Evolutionary conservation across 768 basidiomycete genomes (phyloP).

Genomic region (Agrocybe praecox): DNA sequence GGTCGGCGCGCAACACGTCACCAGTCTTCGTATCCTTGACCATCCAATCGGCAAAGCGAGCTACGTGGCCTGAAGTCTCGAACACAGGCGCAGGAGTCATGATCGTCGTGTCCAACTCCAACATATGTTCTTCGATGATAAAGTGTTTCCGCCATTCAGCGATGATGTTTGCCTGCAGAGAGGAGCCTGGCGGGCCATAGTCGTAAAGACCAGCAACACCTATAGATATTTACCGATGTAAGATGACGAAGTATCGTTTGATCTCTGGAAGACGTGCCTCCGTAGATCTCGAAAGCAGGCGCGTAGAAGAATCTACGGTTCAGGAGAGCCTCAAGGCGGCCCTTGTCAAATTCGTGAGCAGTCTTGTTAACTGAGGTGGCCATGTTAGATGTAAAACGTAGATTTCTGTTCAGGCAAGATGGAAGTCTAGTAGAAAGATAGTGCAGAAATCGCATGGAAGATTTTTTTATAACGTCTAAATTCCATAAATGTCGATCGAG

Average conservation of each 20-base stretch:
- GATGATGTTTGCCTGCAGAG: slow-evolving; percentile 96
- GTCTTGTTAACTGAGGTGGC: slow-evolving; percentile 68
- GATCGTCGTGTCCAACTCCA: slow-evolving; percentile 96
- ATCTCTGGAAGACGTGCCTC: slow-evolving; percentile 58
- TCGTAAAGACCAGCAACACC: slow-evolving; percentile 98
- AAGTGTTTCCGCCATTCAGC: slow-evolving; percentile 97
- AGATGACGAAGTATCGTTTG: background rate
- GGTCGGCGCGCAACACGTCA: slow-evolving; percentile 95
- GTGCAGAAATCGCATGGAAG: slow-evolving; percentile 29
- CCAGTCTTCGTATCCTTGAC: slow-evolving; percentile 95
- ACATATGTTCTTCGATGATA: slow-evolving; percentile 98
- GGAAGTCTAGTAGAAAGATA: slow-evolving; percentile 23
- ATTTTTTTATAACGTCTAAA: slow-evolving; percentile 15
- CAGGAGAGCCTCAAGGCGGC: slow-evolving; percentile 80
- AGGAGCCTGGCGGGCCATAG: slow-evolving; percentile 95
- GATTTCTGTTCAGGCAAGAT: slow-evolving; percentile 32
- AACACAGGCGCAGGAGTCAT: slow-evolving; percentile 96
- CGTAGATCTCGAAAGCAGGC: slow-evolving; percentile 98
- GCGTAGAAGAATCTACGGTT: slow-evolving; percentile 96
- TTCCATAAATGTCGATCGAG: slow-evolving; percentile 11
- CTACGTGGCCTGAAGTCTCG: slow-evolving; percentile 97
- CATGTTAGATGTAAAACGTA: slow-evolving; percentile 32
- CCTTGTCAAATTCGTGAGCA: slow-evolving; percentile 86
- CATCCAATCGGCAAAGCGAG: slow-evolving; percentile 99
- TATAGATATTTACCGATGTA: slow-evolving; percentile 29